Conservation (phyloP, 2,329 filamentous ascomycete genomes). For the Fusarium sp. region DNA sequence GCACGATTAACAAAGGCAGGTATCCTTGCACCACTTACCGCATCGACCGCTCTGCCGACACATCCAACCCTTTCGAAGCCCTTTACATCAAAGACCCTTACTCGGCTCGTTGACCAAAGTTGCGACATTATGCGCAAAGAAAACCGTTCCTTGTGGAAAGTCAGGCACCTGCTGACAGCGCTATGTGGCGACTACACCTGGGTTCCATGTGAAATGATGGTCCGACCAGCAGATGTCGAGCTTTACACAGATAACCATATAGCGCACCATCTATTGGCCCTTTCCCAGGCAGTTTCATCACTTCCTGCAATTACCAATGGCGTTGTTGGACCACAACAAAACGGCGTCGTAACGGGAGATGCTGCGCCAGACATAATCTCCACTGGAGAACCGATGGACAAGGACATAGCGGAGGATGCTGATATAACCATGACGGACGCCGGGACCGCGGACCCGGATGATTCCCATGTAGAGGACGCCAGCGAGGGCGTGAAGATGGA, state of each 20-base stretch:
- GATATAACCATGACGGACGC: slow-evolving; percentile 52
- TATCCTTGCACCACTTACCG: slow-evolving; percentile 79
- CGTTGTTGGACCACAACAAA: slow-evolving; percentile 29
- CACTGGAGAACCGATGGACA: slow-evolving; percentile 18
- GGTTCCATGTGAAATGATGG: slow-evolving; percentile 70
- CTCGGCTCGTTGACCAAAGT: slow-evolving; percentile 76
- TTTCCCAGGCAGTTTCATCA: slow-evolving; percentile 43
- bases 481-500: slow-evolving; percentile 21
- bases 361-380: slow-evolving; percentile 8
- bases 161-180: slow-evolving; percentile 78
- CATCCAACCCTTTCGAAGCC: slow-evolving; percentile 81
- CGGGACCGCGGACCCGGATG: slow-evolving; percentile 39
- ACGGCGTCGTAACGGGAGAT: slow-evolving; percentile 13
- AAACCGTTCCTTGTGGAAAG: slow-evolving; percentile 76
- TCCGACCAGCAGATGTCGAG: slow-evolving; percentile 67
- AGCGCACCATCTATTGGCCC: slow-evolving; percentile 52
- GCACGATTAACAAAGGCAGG: slow-evolving; percentile 61
- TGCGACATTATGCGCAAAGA: slow-evolving; percentile 80
- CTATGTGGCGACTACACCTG: slow-evolving; percentile 81
- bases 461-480: slow-evolving; percentile 30
- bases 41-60: slow-evolving; percentile 78
- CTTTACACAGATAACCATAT: slow-evolving; percentile 65
- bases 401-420: slow-evolving; percentile 36
- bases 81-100: slow-evolving; percentile 79
- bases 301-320: slow-evolving; percentile 44